Evolutionary conservation across 2,329 filamentous ascomycete genomes (phyloP), one percentile per base, ranked within the genome.

Genomic region (Stromatinia cepivora): DNA sequence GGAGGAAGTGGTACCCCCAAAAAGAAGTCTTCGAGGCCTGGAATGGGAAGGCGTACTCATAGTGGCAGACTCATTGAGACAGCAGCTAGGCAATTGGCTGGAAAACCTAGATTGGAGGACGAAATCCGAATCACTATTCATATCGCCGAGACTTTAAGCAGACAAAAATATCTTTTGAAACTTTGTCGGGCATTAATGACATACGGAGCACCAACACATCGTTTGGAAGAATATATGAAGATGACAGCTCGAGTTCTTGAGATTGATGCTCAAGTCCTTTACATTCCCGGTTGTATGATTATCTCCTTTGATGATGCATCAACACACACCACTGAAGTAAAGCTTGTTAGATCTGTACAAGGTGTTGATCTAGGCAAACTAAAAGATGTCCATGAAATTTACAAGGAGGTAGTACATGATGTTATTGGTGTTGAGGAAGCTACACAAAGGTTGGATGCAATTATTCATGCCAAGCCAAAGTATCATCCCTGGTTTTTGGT

Each of bases 261-360:
- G 79, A 94, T 97, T 22, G 91, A 97, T 73, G 91, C 90, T 8
- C 93, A 97, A 76, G 97, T 95, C 75, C 82, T 97, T 31, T 97
- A 97, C 78, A 87, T 97, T 42, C 93, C 94, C 0, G 92, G 92
- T 0, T 96, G 92, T 77, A 97, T 97, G 94, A 92, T 97, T 69
- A 91, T 97, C 77, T 94, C 92, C 6, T 97, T 97, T 76, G 93
- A 92, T 76, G 92, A 94, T 79, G 80, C 82, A 7, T 81, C 82
- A 0, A 92, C 90, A 0, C 90, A 93, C 76, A 93, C 91, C 0
- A 90, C 90, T n/a, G 90, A 93, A 77, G 90, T 93, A 71, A 92
- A 92, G 80, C 84, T 93, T 45, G 88, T 93, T 9, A 86, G 89
- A 53, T 85, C 87, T 0, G 80, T 81, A 0, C 90, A 92, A 75